Conservation (phyloP, 192 early-diverging fungal genomes). For the Coemansia sp. region DNA sequence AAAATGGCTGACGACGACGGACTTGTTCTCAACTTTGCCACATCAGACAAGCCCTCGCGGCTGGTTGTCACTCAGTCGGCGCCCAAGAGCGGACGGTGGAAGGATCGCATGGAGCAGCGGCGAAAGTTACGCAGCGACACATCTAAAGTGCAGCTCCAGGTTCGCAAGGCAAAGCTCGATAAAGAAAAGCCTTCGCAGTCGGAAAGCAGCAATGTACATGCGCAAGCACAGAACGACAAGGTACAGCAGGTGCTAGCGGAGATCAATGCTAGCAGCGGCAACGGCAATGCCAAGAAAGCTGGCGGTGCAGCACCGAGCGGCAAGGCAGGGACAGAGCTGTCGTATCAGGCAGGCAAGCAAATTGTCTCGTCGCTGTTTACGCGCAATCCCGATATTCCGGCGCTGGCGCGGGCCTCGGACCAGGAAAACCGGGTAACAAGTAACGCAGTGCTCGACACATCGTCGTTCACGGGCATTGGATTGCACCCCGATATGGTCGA, state of each 20-base stretch:
- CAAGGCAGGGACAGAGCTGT: constrained; percentile 37
- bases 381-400: constrained; percentile 61
- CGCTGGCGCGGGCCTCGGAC: constrained; percentile 11
- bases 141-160: constrained; percentile 29
- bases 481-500: constrained; percentile 66
- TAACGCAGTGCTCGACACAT: constrained; percentile 49
- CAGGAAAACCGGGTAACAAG: constrained; percentile 40
- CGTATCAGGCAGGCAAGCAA: constrained; percentile 56
- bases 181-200: neutral
- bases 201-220: neutral
- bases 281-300: neutral
- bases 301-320: neutral
- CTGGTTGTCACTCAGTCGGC: constrained; percentile 17
- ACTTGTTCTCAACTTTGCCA: constrained; percentile 64
- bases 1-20: constrained; percentile 58
- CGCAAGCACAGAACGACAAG: neutral
- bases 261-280: neutral
- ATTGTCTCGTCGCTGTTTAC: constrained; percentile 82
- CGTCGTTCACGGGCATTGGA: constrained; percentile 74
- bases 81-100: constrained; percentile 49
- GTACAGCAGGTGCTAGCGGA: neutral
- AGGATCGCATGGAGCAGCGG: constrained; percentile 46
- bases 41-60: constrained; percentile 10
- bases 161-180: neutral
- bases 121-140: constrained; percentile 27